A percentile compares a stretch with the other conserved stretches of the same genome.
Conservation (phyloP, 192 early-diverging fungal genomes). For the Chytriomyces sp. region DNA sequence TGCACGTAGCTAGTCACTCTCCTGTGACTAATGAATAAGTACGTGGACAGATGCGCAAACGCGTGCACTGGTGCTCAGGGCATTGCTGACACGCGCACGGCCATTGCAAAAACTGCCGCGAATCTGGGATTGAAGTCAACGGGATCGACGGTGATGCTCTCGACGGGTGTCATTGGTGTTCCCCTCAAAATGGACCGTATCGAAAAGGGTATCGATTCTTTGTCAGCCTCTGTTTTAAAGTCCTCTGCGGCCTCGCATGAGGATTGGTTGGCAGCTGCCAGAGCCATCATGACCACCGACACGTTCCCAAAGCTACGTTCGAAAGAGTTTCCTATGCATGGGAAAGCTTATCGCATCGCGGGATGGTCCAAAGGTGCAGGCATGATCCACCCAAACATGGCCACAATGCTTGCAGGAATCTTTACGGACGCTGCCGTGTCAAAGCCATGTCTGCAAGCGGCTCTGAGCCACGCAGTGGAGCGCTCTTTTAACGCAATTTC, state of each 20-base stretch:
- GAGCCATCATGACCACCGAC: slow-evolving; percentile 97
- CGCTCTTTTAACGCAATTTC: slow-evolving; percentile 94
- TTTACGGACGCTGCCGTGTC: slow-evolving; percentile 83
- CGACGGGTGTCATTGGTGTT: slow-evolving; percentile 97
- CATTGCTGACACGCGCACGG: slow-evolving; percentile 73
- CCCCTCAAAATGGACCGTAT: slow-evolving; percentile 85
- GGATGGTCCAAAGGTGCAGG: slow-evolving; percentile 97
- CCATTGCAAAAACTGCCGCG: slow-evolving; percentile 64
- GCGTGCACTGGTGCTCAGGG: slow-evolving; percentile 92
- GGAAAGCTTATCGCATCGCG: slow-evolving; percentile 74
- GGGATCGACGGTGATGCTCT: slow-evolving; percentile 75
- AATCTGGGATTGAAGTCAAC: slow-evolving; percentile 51
- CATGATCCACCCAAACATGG: slow-evolving; percentile 99
- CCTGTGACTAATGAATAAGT: neutral
- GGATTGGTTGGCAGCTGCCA: slow-evolving; percentile 79
- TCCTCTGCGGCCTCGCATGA: slow-evolving; percentile 53
- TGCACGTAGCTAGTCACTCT: too few species aligned
- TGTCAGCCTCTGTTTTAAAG: slow-evolving; percentile 38
- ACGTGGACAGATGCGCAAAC: slow-evolving; percentile 82
- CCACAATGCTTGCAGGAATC: slow-evolving; percentile 85
- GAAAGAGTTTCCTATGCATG: slow-evolving; percentile 27
- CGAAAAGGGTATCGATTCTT: slow-evolving; percentile 61
- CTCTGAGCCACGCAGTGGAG: slow-evolving; percentile 81
- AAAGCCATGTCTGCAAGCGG: slow-evolving; percentile 68
- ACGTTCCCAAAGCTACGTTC: slow-evolving; percentile 89